Conservation (phyloP, 176 grass and related monocot genomes). For the Raddia guianensis region DNA sequence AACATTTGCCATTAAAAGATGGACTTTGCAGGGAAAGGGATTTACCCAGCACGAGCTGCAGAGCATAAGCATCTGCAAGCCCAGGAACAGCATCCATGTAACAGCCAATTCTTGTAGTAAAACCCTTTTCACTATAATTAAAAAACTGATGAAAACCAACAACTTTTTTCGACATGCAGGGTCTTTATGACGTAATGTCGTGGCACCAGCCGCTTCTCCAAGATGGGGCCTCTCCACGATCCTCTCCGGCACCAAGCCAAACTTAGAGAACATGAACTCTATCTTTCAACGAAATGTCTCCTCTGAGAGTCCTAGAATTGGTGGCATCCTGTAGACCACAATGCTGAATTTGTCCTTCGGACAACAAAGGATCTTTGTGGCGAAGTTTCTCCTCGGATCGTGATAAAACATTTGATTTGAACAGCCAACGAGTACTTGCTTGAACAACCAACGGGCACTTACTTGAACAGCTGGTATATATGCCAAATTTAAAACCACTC, state of each 20-base stretch:
- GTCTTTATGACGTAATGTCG: no score
- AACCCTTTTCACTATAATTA: no score
- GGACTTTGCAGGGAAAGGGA: neutral
- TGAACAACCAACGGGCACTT: no score
- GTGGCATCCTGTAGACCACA: slow-evolving; percentile 21
- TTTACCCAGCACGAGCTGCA: neutral
- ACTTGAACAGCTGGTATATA: no score
- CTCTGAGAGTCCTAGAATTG: neutral
- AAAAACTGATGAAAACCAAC: no score
- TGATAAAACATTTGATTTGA: no score
- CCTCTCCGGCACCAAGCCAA: slow-evolving; percentile 3
- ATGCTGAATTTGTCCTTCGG: slow-evolving; percentile 19
- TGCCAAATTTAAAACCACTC: no score
- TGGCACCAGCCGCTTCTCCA: no score
- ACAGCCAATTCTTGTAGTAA: neutral
- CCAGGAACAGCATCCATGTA: slow-evolving; percentile 23
- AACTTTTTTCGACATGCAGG: no score
- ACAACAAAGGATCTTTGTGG: slow-evolving; percentile 17
- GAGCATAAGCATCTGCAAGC: slow-evolving; percentile 25
- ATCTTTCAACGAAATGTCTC: slow-evolving; percentile 21
- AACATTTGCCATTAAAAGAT: neutral
- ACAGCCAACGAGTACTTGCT: no score
- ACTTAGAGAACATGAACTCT: slow-evolving; percentile 39
- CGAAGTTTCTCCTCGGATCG: no score
- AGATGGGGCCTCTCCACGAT: neutral